phyloP scores from a whole-genome alignment of 352 stramenopile genomes.

The Globisporangium heterothallicum region DNA sequence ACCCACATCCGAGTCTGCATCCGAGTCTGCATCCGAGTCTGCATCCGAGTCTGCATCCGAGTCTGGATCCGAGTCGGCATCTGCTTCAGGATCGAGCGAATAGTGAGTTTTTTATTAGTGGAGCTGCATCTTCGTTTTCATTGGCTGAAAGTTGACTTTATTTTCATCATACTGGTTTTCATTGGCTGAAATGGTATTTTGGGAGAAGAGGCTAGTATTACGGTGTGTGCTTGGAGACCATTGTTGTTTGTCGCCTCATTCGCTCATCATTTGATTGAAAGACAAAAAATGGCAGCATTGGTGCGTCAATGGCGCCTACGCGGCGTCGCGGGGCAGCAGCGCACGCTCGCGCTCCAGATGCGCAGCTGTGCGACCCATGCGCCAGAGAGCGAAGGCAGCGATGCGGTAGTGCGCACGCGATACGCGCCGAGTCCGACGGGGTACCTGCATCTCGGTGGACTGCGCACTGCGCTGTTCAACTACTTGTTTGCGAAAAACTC shows the following conservation, averaged over 20 bases:
- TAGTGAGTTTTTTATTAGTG: no score
- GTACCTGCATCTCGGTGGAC: constrained; percentile 85
- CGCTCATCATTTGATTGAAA: background rate
- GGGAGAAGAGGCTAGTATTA: no score
- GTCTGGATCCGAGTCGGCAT: no score
- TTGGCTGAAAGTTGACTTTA: no score
- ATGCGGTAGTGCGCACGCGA: constrained; percentile 52
- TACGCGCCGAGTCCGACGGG: constrained; percentile 90
- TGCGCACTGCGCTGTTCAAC: constrained; percentile 91
- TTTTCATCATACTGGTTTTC: no score
- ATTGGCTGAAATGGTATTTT: constrained; percentile 6
- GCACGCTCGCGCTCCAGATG: background rate
- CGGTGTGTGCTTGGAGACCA: no score
- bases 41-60: no score
- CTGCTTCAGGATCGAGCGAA: no score
- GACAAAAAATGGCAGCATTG: constrained; percentile 5
- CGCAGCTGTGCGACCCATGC: background rate
- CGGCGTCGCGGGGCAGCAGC: background rate
- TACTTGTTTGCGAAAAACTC: constrained; percentile 87
- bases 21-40: no score
- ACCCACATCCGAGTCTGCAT: no score
- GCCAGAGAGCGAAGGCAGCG: constrained; percentile 1
- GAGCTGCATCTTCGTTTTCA: no score
- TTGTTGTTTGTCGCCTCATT: no score
- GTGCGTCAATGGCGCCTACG: constrained; percentile 5